These are phyloP conservation scores for Teratosphaeria viscida DNA, from an alignment of 2,329 filamentous ascomycete genomes.

Conservation along the genomic window DNA sequence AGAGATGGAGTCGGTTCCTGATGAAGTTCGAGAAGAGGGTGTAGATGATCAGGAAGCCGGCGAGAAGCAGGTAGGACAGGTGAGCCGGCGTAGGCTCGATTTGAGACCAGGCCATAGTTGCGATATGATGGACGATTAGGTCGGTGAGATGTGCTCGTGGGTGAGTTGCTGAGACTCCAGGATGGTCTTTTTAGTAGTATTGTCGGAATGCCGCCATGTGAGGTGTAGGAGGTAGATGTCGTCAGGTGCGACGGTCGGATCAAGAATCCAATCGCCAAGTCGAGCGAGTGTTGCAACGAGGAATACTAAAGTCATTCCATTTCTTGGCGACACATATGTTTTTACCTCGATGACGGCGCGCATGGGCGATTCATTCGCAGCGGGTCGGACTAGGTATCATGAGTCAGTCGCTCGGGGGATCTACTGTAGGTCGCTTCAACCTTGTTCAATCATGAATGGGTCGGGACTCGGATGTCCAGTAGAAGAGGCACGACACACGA, in stretches of 20 bases:
- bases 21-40: conserved; percentile 37
- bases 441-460: background rate
- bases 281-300: background rate
- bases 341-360: background rate
- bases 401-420: background rate
- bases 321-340: background rate
- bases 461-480: too few relatives aligned
- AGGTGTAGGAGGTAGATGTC: background rate
- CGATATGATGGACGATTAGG: background rate
- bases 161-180: background rate
- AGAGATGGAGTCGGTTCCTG: conserved; percentile 38
- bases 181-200: background rate
- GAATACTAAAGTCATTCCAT: background rate
- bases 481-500: too few relatives aligned
- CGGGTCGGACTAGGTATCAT: background rate
- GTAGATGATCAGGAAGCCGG: conserved; percentile 36
- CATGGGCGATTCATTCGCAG: background rate
- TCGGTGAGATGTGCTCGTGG: background rate
- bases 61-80: conserved; percentile 34
- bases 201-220: background rate
- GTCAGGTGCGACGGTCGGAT: background rate
- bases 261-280: too few relatives aligned
- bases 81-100: conserved; percentile 38
- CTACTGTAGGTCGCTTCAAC: background rate
- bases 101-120: conserved; percentile 29